These are phyloP conservation scores for Cadophora luteo-olivacea DNA, from an alignment of 2,329 filamentous ascomycete species.

Conservation along the genomic window DNA sequence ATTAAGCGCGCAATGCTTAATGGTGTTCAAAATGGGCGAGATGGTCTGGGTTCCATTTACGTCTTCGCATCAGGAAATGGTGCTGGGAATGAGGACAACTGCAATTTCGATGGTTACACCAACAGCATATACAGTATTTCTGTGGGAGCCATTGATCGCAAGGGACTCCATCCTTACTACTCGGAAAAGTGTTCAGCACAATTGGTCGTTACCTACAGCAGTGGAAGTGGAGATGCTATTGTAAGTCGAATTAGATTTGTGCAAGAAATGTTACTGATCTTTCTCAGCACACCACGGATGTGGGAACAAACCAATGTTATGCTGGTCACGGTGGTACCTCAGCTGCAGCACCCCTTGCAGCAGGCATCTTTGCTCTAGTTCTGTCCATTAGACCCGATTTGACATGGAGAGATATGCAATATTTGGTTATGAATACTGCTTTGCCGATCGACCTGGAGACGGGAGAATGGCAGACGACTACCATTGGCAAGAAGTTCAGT, in stretches of 20 bases:
- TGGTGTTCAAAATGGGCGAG: conserved; percentile 85
- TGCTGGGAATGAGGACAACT: conserved; percentile 86
- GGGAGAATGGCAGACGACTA: conserved; percentile 82
- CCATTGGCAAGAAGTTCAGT: conserved; percentile 85
- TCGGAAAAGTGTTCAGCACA: conserved; percentile 96
- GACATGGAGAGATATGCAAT: conserved; percentile 94
- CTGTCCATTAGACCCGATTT: conserved; percentile 85
- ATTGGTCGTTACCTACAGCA: conserved; percentile 95
- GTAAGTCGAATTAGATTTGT: conserved; percentile 49
- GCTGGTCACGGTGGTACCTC: conserved; percentile 91
- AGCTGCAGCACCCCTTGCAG: conserved; percentile 89
- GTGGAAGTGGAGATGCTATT: conserved; percentile 85
- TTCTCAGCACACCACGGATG: conserved; percentile 84
- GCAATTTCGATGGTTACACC: conserved; percentile 99
- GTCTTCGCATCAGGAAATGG: conserved; percentile 98
- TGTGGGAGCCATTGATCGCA: conserved; percentile 88
- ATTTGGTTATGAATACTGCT: conserved; percentile 84
- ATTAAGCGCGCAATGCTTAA: conserved; percentile 92
- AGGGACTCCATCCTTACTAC: conserved; percentile 91
- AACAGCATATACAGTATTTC: conserved; percentile 99
- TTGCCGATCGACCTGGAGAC: conserved; percentile 77
- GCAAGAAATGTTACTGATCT: conserved; percentile 32
- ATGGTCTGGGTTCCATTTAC: conserved; percentile 86
- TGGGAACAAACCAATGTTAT: conserved; percentile 82
- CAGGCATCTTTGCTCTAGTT: conserved; percentile 89